Conservation (phyloP, 352 stramenopile genomes). For the Sclerospora graminicola region DNA sequence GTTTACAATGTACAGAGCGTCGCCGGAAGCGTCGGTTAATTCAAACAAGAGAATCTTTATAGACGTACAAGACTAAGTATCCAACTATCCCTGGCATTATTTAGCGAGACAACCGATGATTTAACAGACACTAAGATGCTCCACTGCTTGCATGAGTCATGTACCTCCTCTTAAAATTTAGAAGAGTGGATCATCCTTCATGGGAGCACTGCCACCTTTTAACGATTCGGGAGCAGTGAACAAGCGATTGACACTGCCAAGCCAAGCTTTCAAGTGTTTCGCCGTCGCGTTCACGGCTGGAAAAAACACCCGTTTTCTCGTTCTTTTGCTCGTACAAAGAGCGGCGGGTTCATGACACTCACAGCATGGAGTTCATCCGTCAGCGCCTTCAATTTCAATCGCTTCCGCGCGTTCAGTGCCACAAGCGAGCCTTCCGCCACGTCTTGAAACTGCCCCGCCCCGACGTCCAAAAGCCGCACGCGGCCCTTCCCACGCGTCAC, state of each 20-base stretch:
- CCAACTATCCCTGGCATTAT: no score
- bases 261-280: constrained; percentile 44
- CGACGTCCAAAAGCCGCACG: constrained; percentile 41
- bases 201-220: constrained; percentile 59
- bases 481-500: constrained; percentile 46
- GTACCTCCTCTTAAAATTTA: constrained; percentile 24
- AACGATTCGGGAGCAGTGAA: constrained; percentile 67
- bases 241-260: constrained; percentile 38
- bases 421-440: constrained; percentile 44
- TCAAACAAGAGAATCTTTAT: no score
- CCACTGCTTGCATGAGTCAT: no score
- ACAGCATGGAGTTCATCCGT: constrained; percentile 60
- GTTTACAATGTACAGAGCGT: no score
- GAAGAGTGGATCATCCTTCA: constrained; percentile 77
- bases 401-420: constrained; percentile 50
- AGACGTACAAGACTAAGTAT: no score
- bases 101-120: no score
- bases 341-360: constrained; percentile 75
- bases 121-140: no score
- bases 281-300: constrained; percentile 53
- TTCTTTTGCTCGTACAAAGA: constrained; percentile 50
- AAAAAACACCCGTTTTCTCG: constrained; percentile 45
- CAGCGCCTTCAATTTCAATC: constrained; percentile 38
- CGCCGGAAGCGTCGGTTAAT: no score
- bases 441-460: constrained; percentile 24